These are phyloP conservation scores for Aspergillus bertholletiae DNA, from an alignment of 495 filamentous ascomycete genomes.

Conservation along the genomic window DNA sequence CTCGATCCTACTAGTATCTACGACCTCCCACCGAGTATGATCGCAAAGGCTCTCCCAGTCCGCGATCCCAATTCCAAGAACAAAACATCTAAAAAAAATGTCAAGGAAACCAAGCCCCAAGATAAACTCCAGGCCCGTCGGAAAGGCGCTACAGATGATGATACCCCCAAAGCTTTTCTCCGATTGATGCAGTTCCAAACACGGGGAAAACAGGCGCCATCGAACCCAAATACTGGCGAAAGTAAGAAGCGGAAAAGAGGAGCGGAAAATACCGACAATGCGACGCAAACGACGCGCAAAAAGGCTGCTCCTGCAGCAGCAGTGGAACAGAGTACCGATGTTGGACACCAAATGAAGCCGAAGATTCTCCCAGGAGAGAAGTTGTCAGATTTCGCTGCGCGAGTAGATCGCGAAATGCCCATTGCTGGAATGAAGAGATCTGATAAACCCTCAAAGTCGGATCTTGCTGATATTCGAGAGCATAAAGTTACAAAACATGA, in stretches of 20 bases:
- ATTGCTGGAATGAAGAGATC: conserved; percentile 56
- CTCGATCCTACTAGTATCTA: conserved; percentile 40
- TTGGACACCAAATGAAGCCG: conserved; percentile 26
- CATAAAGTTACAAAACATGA: conserved; percentile 74
- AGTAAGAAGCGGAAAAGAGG: conserved; percentile 48
- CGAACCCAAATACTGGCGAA: conserved; percentile 67
- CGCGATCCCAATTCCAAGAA: conserved; percentile 31
- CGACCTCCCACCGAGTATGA: conserved; percentile 69
- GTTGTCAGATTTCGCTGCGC: conserved; percentile 74
- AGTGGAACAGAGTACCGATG: neutral
- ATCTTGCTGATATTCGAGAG: conserved; percentile 43
- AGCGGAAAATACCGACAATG: conserved; percentile 7
- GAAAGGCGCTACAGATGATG: conserved; percentile 53
- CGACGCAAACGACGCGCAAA: conserved; percentile 6
- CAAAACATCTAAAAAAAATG: conserved; percentile 14
- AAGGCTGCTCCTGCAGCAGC: conserved; percentile 13
- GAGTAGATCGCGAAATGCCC: conserved; percentile 84
- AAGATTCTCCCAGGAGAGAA: conserved; percentile 80
- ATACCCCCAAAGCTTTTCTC: conserved; percentile 82
- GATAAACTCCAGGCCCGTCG: conserved; percentile 34
- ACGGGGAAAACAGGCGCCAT: conserved; percentile 49
- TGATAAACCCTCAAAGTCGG: conserved; percentile 18
- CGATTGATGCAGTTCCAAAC: conserved; percentile 70
- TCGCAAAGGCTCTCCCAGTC: conserved; percentile 68
- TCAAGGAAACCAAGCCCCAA: conserved; percentile 16